Conservation (phyloP, 1,139 yeast species). For the Pichia sp. region DNA sequence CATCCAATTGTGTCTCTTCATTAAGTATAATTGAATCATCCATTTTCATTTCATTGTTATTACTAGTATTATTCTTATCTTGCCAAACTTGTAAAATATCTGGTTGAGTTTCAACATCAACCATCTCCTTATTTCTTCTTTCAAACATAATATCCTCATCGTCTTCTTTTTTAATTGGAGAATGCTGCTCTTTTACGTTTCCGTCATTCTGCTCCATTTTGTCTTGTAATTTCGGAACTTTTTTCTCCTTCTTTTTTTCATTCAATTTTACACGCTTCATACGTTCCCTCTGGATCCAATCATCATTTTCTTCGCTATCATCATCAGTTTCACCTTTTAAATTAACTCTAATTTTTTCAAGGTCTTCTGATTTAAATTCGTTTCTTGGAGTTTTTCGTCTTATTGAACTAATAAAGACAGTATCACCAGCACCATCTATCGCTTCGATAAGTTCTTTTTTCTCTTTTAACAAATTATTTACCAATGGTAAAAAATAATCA, state of each 20-base stretch:
- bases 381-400: constrained; percentile 34
- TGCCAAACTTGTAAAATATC: not conserved
- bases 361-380: constrained; percentile 39
- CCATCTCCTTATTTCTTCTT: not conserved
- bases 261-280: too few species aligned
- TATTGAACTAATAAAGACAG: constrained; percentile 2
- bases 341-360: not conserved
- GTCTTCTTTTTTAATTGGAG: too few species aligned
- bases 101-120: not conserved
- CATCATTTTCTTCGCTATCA: constrained; percentile 12
- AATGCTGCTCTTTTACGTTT: too few species aligned
- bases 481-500: constrained; percentile 9
- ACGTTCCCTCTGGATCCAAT: not conserved
- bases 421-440: not conserved
- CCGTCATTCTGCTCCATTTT: too few species aligned
- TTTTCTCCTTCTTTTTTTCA: too few species aligned
- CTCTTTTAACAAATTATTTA: constrained; percentile 6
- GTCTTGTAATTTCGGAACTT: too few species aligned
- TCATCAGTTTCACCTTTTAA: constrained; percentile 11
- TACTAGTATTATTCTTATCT: too few species aligned
- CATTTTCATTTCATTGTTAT: too few species aligned
- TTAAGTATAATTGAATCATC: not conserved
- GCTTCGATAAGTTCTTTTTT: not conserved
- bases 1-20: constrained; percentile 12
- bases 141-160: constrained; percentile 24